Conservation (phyloP, 495 filamentous ascomycete genomes). For the Penicillium cinerascens region DNA sequence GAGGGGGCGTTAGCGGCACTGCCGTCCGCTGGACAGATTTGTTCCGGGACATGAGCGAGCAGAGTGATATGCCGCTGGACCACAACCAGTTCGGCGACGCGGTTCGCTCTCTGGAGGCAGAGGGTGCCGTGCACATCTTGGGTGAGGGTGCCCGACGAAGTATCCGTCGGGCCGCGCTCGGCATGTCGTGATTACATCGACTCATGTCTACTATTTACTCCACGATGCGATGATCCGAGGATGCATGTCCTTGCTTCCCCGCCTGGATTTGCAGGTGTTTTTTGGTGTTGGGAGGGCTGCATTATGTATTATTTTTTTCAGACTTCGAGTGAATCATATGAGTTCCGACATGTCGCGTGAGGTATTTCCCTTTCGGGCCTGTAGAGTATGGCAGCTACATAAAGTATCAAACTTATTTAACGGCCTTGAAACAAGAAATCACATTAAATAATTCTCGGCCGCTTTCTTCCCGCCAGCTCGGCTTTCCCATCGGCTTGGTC, state of each 20-base stretch:
- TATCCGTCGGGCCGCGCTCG: constrained; percentile 58
- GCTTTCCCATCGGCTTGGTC: too few relatives aligned
- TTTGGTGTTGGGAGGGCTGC: constrained; percentile 7
- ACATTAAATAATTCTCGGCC: too few relatives aligned
- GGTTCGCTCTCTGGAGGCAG: constrained; percentile 73
- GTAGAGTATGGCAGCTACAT: background rate
- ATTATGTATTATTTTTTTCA: background rate
- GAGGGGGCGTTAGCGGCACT: constrained; percentile 55
- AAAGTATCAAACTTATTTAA: too few relatives aligned
- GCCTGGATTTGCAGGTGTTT: background rate
- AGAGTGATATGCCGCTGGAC: constrained; percentile 70
- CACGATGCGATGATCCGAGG: constrained; percentile 21
- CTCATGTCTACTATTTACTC: constrained; percentile 2
- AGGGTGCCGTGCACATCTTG: constrained; percentile 74
- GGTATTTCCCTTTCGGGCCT: background rate
- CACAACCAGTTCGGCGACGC: constrained; percentile 75
- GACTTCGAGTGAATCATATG: background rate
- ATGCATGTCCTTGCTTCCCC: constrained; percentile 8
- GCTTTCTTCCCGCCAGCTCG: too few relatives aligned
- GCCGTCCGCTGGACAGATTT: constrained; percentile 76
- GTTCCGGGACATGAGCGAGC: constrained; percentile 67
- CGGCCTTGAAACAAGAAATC: too few relatives aligned
- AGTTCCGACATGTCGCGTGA: background rate
- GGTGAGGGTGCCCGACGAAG: constrained; percentile 82
- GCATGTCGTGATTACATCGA: constrained; percentile 12